phyloP scores from a whole-genome alignment of 208 protist genomes.

The Trichomonas tenax region DNA sequence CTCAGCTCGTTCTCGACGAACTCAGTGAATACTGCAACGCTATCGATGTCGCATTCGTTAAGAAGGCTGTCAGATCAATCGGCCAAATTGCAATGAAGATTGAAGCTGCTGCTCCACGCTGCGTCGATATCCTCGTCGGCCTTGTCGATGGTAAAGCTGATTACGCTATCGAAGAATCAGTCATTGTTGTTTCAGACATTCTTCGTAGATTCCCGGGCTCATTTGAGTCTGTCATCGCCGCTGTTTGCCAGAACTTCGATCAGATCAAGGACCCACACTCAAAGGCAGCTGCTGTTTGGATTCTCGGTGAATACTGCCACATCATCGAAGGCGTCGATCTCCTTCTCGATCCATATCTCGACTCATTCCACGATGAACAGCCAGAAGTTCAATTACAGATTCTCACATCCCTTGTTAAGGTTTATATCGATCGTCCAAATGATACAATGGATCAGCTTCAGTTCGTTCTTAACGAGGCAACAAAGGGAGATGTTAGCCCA shows the following conservation, averaged over 20 bases:
- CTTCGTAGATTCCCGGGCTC: conserved; percentile 78
- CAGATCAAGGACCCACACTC: conserved; percentile 81
- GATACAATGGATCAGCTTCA: conserved; percentile 42
- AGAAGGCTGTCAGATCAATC: conserved; percentile 79
- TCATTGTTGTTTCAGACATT: conserved; percentile 86
- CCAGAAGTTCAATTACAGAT: conserved; percentile 74
- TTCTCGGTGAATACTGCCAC: conserved; percentile 64
- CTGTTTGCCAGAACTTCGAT: conserved; percentile 71
- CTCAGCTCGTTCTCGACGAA: conserved; percentile 67
- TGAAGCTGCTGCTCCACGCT: conserved; percentile 64
- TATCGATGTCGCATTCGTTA: conserved; percentile 89
- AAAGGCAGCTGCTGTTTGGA: conserved; percentile 88
- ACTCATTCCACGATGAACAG: conserved; percentile 73
- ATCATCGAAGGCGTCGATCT: conserved; percentile 28
- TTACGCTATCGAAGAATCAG: conserved; percentile 83
- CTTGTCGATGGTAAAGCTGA: conserved; percentile 67
- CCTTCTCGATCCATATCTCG: conserved; percentile 59
- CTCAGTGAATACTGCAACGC: conserved; percentile 80
- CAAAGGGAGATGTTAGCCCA: conserved; percentile 67
- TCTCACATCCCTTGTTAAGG: conserved; percentile 85
- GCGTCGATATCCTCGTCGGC: conserved; percentile 70
- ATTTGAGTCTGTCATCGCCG: conserved; percentile 42
- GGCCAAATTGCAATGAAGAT: conserved; percentile 91
- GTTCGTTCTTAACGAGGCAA: conserved; percentile 43
- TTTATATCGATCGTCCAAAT: conserved; percentile 71